phyloP scores from a whole-genome alignment of 2,329 filamentous ascomycete genomes.

The Nemania sp. region DNA sequence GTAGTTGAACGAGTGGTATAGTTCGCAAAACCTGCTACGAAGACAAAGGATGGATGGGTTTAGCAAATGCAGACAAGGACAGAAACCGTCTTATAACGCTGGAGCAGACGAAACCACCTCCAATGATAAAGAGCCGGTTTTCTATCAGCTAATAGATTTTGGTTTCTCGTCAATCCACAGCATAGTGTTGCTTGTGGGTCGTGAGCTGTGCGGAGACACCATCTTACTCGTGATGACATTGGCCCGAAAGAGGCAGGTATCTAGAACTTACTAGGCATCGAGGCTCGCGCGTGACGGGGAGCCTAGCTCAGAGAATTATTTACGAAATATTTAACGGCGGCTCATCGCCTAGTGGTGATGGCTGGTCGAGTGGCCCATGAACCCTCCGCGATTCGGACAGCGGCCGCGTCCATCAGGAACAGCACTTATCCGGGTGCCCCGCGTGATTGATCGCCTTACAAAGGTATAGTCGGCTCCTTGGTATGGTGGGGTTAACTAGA shows the following conservation, averaged over 20 bases:
- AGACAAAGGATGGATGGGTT: background rate
- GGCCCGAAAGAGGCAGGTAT: slow-evolving; percentile 40
- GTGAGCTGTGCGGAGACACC: slow-evolving; percentile 30
- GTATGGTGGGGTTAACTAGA: background rate
- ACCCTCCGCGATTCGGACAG: slow-evolving; percentile 25
- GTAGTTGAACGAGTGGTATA: background rate
- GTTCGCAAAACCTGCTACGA: background rate
- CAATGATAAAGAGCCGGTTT: slow-evolving; percentile 38
- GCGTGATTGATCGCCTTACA: background rate
- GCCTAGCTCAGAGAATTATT: slow-evolving; percentile 21
- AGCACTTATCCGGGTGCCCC: background rate
- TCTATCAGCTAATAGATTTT: slow-evolving; percentile 43
- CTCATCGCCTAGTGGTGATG: slow-evolving; percentile 8
- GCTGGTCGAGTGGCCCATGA: too few species aligned
- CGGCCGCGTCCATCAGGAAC: background rate
- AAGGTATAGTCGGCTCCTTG: background rate
- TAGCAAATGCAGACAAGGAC: slow-evolving; percentile 8
- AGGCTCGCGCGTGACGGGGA: slow-evolving; percentile 24
- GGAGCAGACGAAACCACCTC: slow-evolving; percentile 30
- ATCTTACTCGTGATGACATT: slow-evolving; percentile 43
- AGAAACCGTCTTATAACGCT: slow-evolving; percentile 21
- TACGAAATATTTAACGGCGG: slow-evolving; percentile 23
- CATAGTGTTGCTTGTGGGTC: slow-evolving; percentile 35
- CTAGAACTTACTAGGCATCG: slow-evolving; percentile 11
- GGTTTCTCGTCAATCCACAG: slow-evolving; percentile 19